Evolutionary conservation across 306 rosid genomes (phyloP).

Genomic region (Quillaja saponaria): DNA sequence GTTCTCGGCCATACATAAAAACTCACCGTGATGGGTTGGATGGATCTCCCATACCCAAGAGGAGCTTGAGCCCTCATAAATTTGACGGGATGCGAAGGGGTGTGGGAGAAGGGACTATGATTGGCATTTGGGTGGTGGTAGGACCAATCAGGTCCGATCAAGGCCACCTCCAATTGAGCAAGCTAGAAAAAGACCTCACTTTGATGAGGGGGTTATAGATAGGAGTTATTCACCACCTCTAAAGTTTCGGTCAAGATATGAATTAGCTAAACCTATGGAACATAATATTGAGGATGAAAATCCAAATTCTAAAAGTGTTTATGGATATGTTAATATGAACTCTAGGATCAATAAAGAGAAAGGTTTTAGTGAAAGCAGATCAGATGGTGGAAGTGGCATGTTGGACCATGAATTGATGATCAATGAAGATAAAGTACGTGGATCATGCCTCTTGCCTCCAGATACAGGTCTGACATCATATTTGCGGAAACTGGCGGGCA

Average conservation of each 20-base stretch:
- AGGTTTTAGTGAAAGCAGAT: slow-evolving; percentile 46
- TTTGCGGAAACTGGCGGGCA: slow-evolving; percentile 41
- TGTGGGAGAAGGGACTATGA: slow-evolving; percentile 50
- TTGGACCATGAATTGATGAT: slow-evolving; percentile 45
- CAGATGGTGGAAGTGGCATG: slow-evolving; percentile 41
- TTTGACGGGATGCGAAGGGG: slow-evolving; percentile 46
- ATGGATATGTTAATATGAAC: slow-evolving; percentile 32
- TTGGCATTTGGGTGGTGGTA: slow-evolving; percentile 53
- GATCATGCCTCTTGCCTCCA: slow-evolving; percentile 50
- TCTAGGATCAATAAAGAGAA: slow-evolving; percentile 49
- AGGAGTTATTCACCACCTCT: slow-evolving; percentile 49
- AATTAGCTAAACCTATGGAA: slow-evolving; percentile 33
- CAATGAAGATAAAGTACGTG: slow-evolving; percentile 42
- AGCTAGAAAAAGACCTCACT: slow-evolving; percentile 47
- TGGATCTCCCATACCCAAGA: slow-evolving; percentile 37
- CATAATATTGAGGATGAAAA: slow-evolving; percentile 41
- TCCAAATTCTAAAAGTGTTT: slow-evolving; percentile 32
- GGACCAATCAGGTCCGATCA: slow-evolving; percentile 40
- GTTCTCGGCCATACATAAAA: slow-evolving; percentile 32
- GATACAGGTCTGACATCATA: slow-evolving; percentile 34
- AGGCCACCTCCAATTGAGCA: slow-evolving; percentile 60
- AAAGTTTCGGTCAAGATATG: slow-evolving; percentile 51
- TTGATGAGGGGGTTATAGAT: slow-evolving; percentile 44
- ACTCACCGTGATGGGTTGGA: slow-evolving; percentile 39
- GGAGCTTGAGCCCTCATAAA: slow-evolving; percentile 60